These are phyloP conservation scores for Nannizzia gypsea DNA, from an alignment of 2,329 filamentous ascomycete genomes.

Conservation along the genomic window DNA sequence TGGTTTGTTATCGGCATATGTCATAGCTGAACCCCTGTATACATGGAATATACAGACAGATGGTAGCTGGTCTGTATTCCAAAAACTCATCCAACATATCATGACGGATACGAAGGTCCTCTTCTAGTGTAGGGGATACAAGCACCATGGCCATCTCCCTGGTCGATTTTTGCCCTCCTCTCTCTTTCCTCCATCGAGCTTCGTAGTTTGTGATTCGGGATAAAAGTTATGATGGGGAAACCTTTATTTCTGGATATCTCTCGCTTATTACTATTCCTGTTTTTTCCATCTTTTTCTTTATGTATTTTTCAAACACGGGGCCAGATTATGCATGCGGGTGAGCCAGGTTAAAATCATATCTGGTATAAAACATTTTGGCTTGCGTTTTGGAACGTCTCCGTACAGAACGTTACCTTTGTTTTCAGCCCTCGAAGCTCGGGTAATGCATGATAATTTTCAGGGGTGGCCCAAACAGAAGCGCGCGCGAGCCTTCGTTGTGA, in stretches of 20 bases:
- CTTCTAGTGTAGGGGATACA: not conserved
- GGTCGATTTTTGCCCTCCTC: not conserved
- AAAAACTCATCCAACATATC: not conserved
- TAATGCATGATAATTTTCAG: not conserved
- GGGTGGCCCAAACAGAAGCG: not conserved
- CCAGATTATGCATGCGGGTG: not conserved
- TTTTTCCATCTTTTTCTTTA: not conserved
- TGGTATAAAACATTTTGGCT: not conserved
- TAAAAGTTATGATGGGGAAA: not conserved
- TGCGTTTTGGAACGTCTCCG: not conserved
- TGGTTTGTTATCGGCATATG: not conserved
- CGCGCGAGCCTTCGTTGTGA: not conserved
- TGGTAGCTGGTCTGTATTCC: not conserved
- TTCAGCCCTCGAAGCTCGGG: not conserved
- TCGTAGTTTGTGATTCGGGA: not conserved
- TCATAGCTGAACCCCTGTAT: not conserved
- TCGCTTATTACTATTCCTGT: not conserved
- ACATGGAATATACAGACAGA: not conserved
- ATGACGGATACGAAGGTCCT: not conserved
- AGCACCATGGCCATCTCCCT: not conserved
- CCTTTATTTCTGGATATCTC: not conserved
- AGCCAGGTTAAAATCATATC: not conserved
- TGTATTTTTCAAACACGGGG: not conserved
- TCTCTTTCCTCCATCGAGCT: not conserved
- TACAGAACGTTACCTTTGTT: not conserved